Conservation (phyloP, 2,329 filamentous ascomycete genomes). For the Arthroderma sp. region DNA sequence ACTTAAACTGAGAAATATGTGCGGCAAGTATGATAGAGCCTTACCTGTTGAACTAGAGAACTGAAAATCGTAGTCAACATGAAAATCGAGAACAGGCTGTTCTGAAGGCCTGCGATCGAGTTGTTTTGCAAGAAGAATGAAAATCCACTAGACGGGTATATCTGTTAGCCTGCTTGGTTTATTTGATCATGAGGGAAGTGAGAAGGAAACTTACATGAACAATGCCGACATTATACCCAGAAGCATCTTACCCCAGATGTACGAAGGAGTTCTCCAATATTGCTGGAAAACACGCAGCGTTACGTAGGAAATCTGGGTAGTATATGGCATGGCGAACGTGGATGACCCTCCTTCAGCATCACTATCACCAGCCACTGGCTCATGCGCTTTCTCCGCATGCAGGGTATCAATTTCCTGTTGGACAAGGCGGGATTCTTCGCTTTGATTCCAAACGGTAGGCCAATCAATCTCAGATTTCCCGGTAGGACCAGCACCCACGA, state of each 20-base stretch:
- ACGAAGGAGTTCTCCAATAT: slow-evolving; percentile 75
- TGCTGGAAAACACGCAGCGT: slow-evolving; percentile 67
- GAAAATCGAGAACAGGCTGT: slow-evolving; percentile 78
- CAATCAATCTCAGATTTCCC: slow-evolving; percentile 54
- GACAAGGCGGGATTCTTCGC: slow-evolving; percentile 40
- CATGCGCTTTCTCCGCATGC: slow-evolving; percentile 33
- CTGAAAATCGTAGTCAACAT: slow-evolving; percentile 51
- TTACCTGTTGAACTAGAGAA: slow-evolving; percentile 39
- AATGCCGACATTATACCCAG: slow-evolving; percentile 51
- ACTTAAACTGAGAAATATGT: neutral
- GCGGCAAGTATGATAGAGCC: slow-evolving; percentile 41
- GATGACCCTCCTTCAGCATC: slow-evolving; percentile 26
- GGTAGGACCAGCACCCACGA: slow-evolving; percentile 46
- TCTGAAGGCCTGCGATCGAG: slow-evolving; percentile 65
- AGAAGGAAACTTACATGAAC: slow-evolving; percentile 43
- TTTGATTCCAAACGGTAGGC: slow-evolving; percentile 48
- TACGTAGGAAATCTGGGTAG: slow-evolving; percentile 51
- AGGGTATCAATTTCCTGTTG: slow-evolving; percentile 47
- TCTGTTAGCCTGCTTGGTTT: slow-evolving; percentile 27
- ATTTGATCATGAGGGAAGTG: neutral
- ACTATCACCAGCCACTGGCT: slow-evolving; percentile 11
- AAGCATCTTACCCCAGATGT: slow-evolving; percentile 66
- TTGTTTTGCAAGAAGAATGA: slow-evolving; percentile 62
- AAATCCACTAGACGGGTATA: slow-evolving; percentile 55
- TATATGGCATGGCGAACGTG: slow-evolving; percentile 69